A percentile compares a stretch with the other conserved stretches of the same genome.
Conservation (phyloP, 257 asterid genomes). For the Cordia subcordata region DNA sequence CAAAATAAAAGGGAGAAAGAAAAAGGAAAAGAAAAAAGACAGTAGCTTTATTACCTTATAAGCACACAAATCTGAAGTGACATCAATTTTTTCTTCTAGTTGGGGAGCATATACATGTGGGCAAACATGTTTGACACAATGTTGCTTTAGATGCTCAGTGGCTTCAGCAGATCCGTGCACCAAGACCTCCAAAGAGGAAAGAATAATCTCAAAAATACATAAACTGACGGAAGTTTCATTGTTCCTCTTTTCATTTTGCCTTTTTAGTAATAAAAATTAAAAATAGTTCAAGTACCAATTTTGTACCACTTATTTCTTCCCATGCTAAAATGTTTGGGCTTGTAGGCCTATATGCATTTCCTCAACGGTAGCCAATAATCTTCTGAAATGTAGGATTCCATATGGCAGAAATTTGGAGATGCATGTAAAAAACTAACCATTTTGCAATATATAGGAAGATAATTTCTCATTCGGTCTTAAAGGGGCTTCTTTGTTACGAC, state of each 20-base stretch:
- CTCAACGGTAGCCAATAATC: too few species aligned
- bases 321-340: neutral
- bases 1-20: neutral
- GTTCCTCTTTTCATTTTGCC: neutral
- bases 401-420: too few species aligned
- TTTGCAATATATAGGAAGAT: too few species aligned
- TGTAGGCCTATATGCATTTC: too few species aligned
- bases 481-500: too few species aligned
- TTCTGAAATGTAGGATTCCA: too few species aligned
- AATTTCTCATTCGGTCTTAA: too few species aligned
- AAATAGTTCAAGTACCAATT: neutral
- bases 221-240: neutral
- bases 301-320: neutral
- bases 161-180: conserved; percentile 99
- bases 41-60: conserved; percentile 60
- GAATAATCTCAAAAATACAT: neutral
- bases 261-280: neutral
- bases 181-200: conserved; percentile 62
- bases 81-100: conserved; percentile 90
- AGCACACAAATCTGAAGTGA: conserved; percentile 98
- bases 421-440: too few species aligned
- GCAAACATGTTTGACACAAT: conserved; percentile 78
- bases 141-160: conserved; percentile 94
- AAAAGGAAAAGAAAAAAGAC: too few species aligned
- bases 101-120: conserved; percentile 93